A percentile compares a stretch with the other conserved stretches of the same genome.
Conservation (phyloP, 1,139 yeast species). For the Pichia sp. region DNA sequence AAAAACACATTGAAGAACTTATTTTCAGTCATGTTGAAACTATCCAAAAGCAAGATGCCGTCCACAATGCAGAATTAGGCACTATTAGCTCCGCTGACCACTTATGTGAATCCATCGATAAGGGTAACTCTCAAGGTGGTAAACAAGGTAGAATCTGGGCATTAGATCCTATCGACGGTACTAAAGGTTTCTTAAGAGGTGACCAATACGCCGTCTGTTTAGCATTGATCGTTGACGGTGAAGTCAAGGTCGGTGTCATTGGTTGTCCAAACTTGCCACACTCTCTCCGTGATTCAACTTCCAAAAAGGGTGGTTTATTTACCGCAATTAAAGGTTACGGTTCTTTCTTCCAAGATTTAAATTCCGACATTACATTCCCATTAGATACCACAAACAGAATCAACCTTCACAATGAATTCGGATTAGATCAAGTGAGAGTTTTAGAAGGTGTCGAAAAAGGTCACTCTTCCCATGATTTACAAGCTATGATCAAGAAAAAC, state of each 20-base stretch:
- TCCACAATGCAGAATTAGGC: constrained; percentile 37
- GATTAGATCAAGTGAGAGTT: constrained; percentile 57
- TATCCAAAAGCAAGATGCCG: constrained; percentile 39
- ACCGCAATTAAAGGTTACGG: constrained; percentile 78
- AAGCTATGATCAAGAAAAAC: constrained; percentile 63
- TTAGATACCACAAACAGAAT: constrained; percentile 36
- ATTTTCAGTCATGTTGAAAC: constrained; percentile 51
- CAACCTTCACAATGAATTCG: constrained; percentile 42
- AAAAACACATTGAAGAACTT: constrained; percentile 42
- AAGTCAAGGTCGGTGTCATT: constrained; percentile 84
- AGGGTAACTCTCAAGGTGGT: constrained; percentile 80
- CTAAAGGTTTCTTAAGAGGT: constrained; percentile 93
- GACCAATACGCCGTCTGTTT: constrained; percentile 97
- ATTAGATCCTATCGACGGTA: constrained; percentile 96
- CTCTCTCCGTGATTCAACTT: constrained; percentile 37
- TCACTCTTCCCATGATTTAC: constrained; percentile 92
- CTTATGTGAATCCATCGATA: constrained; percentile 67
- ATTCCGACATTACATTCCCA: constrained; percentile 36
- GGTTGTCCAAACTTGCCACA: constrained; percentile 92
- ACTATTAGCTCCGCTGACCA: constrained; percentile 44
- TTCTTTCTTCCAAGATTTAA: constrained; percentile 56
- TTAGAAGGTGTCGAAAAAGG: constrained; percentile 98
- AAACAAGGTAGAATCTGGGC: constrained; percentile 89
- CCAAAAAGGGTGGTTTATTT: constrained; percentile 62
- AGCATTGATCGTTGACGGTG: constrained; percentile 83